Conservation (phyloP, 1,284 basidiomycete genomes). For the Coniophora puteana region DNA sequence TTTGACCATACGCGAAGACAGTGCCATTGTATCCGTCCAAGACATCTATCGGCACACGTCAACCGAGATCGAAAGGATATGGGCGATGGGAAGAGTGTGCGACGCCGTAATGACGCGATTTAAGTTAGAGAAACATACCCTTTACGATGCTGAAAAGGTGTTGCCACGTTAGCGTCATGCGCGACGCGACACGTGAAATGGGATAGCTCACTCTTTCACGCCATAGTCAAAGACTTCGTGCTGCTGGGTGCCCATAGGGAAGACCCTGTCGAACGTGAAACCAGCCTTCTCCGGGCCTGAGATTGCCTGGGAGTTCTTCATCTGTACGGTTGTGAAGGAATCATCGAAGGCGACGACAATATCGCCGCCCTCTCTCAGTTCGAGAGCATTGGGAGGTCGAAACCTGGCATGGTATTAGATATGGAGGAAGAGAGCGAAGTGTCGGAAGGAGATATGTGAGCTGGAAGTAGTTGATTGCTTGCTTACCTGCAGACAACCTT, state of each 20-base stretch:
- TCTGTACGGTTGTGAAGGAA: slow-evolving; percentile 77
- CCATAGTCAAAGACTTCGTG: slow-evolving; percentile 98
- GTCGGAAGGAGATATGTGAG: slow-evolving; percentile 7
- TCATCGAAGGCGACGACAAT: slow-evolving; percentile 91
- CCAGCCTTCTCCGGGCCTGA: slow-evolving; percentile 86
- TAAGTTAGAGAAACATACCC: slow-evolving; percentile 41
- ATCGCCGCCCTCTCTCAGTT: slow-evolving; percentile 87
- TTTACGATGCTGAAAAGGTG: slow-evolving; percentile 62
- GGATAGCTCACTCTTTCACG: slow-evolving; percentile 81
- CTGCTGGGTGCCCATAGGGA: slow-evolving; percentile 91
- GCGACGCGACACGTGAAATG: slow-evolving; percentile 11
- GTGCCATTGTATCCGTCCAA: slow-evolving; percentile 99
- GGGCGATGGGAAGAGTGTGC: slow-evolving; percentile 5
- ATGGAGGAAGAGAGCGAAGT: slow-evolving; percentile 5
- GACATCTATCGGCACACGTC: slow-evolving; percentile 65
- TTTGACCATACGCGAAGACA: slow-evolving; percentile 98
- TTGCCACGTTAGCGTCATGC: slow-evolving; percentile 11
- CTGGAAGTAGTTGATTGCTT: slow-evolving; percentile 6
- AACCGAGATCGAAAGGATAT: slow-evolving; percentile 10
- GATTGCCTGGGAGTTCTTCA: slow-evolving; percentile 65
- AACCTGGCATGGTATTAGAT: slow-evolving; percentile 55
- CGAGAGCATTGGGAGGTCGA: slow-evolving; percentile 92
- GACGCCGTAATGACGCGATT: slow-evolving; percentile 5
- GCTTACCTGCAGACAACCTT: slow-evolving; percentile 93
- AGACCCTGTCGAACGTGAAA: slow-evolving; percentile 97